A percentile compares a stretch with the other conserved stretches of the same genome.
Evolutionary conservation across 2,329 filamentous ascomycete species (phyloP).

Genomic region (Colletotrichum aenigma): DNA sequence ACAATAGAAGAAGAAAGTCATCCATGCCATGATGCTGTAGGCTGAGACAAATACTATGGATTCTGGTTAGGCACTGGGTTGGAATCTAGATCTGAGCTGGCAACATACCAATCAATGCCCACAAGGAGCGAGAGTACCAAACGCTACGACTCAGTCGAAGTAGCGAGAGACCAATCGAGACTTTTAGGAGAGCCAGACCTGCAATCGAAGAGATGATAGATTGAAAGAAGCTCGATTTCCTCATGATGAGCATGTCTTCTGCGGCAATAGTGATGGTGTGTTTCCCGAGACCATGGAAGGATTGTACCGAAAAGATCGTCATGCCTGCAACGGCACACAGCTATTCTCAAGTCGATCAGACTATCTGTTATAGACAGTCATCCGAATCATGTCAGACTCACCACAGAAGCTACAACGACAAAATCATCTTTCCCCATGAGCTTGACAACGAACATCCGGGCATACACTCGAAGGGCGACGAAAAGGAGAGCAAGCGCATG

Average conservation of each 20-base stretch:
- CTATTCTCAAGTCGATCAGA: conserved; percentile 15
- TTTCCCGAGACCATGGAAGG: conserved; percentile 48
- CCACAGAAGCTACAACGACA: conserved; percentile 27
- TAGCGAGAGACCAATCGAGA: conserved; percentile 26
- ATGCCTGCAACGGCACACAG: conserved; percentile 29
- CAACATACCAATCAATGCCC: conserved; percentile 23
- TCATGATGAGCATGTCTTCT: conserved; percentile 36
- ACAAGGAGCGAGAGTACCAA: conserved; percentile 29
- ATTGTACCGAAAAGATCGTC: conserved; percentile 44
- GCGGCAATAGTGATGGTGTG: conserved; percentile 40
- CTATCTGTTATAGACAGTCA: too few relatives aligned
- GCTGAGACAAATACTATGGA: conserved; percentile 19
- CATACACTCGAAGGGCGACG: conserved; percentile 21
- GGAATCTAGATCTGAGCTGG: not conserved
- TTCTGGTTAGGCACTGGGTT: not conserved
- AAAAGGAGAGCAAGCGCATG: conserved; percentile 26
- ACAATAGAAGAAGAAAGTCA: not conserved
- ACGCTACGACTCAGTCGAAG: conserved; percentile 22
- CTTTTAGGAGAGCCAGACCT: conserved; percentile 22
- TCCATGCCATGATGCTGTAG: conserved; percentile 24
- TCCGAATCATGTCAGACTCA: conserved; percentile 15
- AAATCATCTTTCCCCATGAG: conserved; percentile 31
- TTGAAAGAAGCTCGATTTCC: conserved; percentile 48
- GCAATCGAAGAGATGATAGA: conserved; percentile 45
- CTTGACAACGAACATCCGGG: conserved; percentile 22